Evolutionary conservation across 2,329 filamentous ascomycete genomes (phyloP).

Genomic region (Cercospora canescens): DNA sequence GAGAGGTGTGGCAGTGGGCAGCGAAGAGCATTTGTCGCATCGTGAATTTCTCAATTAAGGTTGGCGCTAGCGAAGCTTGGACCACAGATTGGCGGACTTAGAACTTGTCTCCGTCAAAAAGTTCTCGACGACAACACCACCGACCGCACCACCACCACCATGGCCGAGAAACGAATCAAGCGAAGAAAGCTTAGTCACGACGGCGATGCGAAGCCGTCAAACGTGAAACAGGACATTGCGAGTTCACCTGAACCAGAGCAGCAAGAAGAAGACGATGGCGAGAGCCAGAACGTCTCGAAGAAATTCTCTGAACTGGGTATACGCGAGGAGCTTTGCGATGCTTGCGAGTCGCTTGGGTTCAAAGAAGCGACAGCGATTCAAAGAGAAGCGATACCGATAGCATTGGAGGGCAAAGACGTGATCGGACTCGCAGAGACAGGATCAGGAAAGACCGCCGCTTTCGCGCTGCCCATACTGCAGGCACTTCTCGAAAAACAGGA

Average conservation of each 20-base stretch:
- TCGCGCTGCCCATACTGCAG: constrained; percentile 89
- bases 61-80: constrained; percentile 2
- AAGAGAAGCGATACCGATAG: constrained; percentile 76
- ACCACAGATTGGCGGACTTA: not conserved
- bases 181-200: constrained; percentile 42
- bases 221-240: not conserved
- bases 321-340: constrained; percentile 83
- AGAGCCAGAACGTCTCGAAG: constrained; percentile 40
- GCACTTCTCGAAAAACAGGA: constrained; percentile 85
- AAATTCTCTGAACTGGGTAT: constrained; percentile 74
- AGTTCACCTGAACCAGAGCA: constrained; percentile 15
- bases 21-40: constrained; percentile 1
- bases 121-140: not conserved
- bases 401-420: constrained; percentile 77
- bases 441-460: constrained; percentile 93
- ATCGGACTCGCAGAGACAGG: constrained; percentile 96
- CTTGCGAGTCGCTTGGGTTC: constrained; percentile 79
- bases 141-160: constrained; percentile 20
- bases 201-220: not conserved
- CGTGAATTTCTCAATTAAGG: constrained; percentile 6
- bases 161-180: constrained; percentile 41
- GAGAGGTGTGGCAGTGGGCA: not conserved
- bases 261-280: constrained; percentile 28
- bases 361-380: constrained; percentile 88
- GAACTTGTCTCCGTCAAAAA: constrained; percentile 3